Base-by-base conservation (phyloP, 257 asterid genomes). In the Jacaranda copaia region DNA sequence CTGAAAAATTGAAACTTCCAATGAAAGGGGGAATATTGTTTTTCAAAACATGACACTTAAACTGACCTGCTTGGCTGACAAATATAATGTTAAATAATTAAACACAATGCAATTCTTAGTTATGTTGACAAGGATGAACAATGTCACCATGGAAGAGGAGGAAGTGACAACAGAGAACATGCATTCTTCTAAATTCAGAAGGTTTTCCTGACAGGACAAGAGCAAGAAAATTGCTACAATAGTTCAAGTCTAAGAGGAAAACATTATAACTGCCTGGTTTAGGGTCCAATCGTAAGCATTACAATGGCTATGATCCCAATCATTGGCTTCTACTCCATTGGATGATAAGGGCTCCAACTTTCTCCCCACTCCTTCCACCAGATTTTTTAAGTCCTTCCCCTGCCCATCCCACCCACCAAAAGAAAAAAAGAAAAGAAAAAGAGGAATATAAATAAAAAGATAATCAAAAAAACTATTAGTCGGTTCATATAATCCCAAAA, bases 1-100 rank as follows among this genome's bases (percentile, higher is more conserved):
- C 57, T 5, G 38, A 67, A 10, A 57, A 43, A 52, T 19, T 76
- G 68, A 69, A 59, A 60, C 76, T 63, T 77, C 63, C 51, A 51
- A 48, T 2, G 14, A 38, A 19, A 63, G 8, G 36, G 56, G 32
- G 36, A 59, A 55, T 45, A 32, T 4, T 19, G 57, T 18, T 25
- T 13, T 2, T 16, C 16, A 11, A 39, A 4, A 20, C 40, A 43
- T 18, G 10, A 15, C 55, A 46, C 49, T 51, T 42, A 68, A 67
- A 74, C 4, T 20, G 58, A 25, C 79, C 61, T 64, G 71, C 69
- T 53, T 36, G 52, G 39, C 32, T 51, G 73, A 59, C 53, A 51
- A 39, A 36, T 49, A 59, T 48, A 67, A 35, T 38, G 77, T 10
- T 46, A 11, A 35, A 45, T 2, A 16, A 10, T 57, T 55, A 14